These are phyloP conservation scores for Pulveroboletus sp. DNA, from an alignment of 768 basidiomycete species.

Conservation along the genomic window DNA sequence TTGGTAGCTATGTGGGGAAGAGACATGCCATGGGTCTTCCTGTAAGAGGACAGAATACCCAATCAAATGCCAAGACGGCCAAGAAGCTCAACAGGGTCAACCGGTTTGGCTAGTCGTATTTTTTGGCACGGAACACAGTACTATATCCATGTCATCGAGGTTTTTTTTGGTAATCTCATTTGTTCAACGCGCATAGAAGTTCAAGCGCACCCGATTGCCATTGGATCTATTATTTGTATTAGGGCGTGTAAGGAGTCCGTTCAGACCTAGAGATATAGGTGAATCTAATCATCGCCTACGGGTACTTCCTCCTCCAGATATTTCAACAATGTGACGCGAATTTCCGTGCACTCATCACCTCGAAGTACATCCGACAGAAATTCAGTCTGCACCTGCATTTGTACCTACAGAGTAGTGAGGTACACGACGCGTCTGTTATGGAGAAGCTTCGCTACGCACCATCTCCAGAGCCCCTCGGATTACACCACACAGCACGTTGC, in stretches of 20 bases:
- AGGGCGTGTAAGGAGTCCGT: neutral
- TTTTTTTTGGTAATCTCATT: constrained; percentile 1
- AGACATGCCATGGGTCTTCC: constrained; percentile 91
- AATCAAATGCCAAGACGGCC: constrained; percentile 86
- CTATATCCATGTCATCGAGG: constrained; percentile 3
- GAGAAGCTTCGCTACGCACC: constrained; percentile 46
- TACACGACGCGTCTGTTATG: constrained; percentile 3
- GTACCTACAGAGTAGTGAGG: constrained; percentile 55
- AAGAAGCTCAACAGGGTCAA: constrained; percentile 85
- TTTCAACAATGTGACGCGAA: constrained; percentile 84
- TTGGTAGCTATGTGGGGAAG: constrained; percentile 91
- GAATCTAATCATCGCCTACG: constrained; percentile 76
- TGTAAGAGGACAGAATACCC: constrained; percentile 91
- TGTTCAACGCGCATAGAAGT: neutral
- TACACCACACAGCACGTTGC: constrained; percentile 93
- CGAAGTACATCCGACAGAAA: constrained; percentile 88
- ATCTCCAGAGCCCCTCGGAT: constrained; percentile 92
- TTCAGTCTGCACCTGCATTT: constrained; percentile 88
- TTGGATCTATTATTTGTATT: constrained; percentile 1
- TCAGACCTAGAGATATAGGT: constrained; percentile 15
- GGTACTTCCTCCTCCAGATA: constrained; percentile 96
- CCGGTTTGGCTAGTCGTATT: constrained; percentile 40
- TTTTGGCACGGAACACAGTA: constrained; percentile 7
- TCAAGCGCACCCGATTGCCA: neutral
- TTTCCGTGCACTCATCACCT: constrained; percentile 92